Base-by-base conservation (phyloP, 257 asterid species). In the Penstemon newberryi region DNA sequence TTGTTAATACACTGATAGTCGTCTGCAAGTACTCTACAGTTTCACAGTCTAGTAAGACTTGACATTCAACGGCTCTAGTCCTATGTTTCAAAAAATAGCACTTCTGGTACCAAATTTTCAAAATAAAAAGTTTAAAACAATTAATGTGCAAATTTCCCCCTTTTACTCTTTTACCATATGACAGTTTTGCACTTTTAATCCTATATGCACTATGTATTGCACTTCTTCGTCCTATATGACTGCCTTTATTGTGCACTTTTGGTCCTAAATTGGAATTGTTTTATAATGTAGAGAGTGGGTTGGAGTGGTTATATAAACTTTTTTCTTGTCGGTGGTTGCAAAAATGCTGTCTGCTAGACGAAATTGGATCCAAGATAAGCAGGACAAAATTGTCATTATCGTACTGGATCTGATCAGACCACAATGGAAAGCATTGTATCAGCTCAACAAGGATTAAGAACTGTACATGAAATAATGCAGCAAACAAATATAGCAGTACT, bases 361-460 rank as follows among this genome's bases (percentile, higher is more conserved):
- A 58, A 61, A 39, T 50, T 61, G 79, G 76, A 50, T 73, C 5
- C 62, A 66, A 10, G 81, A 70, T 5, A 75, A 73, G 85, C 73
- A 75, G 0, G 70, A 80, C 58, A 92, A 83, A 68, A 75, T 92
- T 5, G 79, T 86, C 8, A 79, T 92, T n/a, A n/a, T 19, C 59
- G 51, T 40, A 85, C 83, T 0, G 87, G 83, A 50, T 78, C 95
- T 0, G 95, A 90, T 73, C 88, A 85, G 66, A 74, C 94, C 3
- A 72, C 97, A 0, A 67, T 90, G 82, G 96, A 90, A 77, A 88
- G 86, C 72, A 78, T 92, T 40, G 88, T 92, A 10, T 88, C 97
- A 3, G 97, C 97, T 8, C 98, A 92, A 66, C 96, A 81, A 11
- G 97, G 91, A 55, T 50, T 92, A n/a, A 67, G 75, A 71, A 86